phyloP scores from a whole-genome alignment of 257 asterid species.

The Forsythia suspensa region DNA sequence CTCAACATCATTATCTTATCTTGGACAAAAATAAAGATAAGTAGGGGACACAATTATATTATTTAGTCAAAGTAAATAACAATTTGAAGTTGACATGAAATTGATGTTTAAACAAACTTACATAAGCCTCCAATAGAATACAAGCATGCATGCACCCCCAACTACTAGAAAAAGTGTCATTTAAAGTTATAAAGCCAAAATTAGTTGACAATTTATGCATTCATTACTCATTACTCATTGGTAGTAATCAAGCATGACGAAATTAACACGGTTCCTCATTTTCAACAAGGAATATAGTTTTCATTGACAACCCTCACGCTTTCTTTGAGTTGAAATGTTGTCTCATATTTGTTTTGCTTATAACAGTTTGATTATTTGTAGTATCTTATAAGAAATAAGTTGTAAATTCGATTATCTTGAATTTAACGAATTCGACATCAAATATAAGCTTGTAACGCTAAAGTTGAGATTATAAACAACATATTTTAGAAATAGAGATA shows the following conservation, averaged over 20 bases:
- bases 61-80: not conserved
- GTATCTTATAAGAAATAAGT: too few relatives aligned
- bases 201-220: conserved; percentile 8
- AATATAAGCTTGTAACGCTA: too few relatives aligned
- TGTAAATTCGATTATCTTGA: too few relatives aligned
- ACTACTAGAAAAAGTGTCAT: not conserved
- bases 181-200: not conserved
- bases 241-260: not conserved
- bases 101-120: conserved; percentile 26
- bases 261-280: conserved; percentile 13
- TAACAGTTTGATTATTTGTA: too few relatives aligned
- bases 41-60: not conserved
- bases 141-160: too few relatives aligned
- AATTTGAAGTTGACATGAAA: conserved; percentile 19
- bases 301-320: conserved; percentile 16
- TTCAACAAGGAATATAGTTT: not conserved
- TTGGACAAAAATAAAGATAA: not conserved
- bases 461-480: not conserved
- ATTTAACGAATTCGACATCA: too few relatives aligned
- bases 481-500: not conserved
- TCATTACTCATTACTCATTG: too few relatives aligned
- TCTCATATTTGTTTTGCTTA: not conserved
- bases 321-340: not conserved
- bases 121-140: not conserved
- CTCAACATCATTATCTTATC: not conserved